Percentiles rank a stretch among this genome's conserved stretches.
Conservation (phyloP, 1,284 basidiomycete species). For the Stygiomarasmius scandens region DNA sequence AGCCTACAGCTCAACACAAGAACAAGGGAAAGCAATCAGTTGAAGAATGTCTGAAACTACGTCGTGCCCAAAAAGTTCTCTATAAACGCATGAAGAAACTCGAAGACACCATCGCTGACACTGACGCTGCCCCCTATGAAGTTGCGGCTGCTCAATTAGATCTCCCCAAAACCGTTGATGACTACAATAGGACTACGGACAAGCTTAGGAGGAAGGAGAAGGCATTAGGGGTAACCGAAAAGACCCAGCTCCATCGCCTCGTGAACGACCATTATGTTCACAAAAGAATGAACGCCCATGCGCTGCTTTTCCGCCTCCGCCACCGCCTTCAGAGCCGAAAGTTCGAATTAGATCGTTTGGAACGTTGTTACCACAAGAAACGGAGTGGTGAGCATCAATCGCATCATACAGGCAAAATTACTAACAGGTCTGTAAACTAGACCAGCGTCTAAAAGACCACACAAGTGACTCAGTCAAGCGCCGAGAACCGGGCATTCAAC, state of each 20-base stretch:
- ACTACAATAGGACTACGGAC: neutral
- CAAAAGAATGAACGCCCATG: neutral
- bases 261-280: neutral
- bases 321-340: neutral
- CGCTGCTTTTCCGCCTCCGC: neutral
- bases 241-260: neutral
- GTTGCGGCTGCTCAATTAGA: neutral
- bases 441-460: conserved; percentile 2
- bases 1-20: neutral
- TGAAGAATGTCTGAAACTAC: neutral
- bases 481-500: conserved; percentile 7
- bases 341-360: neutral
- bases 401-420: no score
- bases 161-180: neutral
- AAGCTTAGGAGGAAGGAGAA: neutral
- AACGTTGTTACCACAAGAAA: neutral
- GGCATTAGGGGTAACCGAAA: neutral
- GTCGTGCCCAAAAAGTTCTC: neutral
- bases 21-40: neutral
- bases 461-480: neutral
- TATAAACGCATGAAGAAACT: neutral
- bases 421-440: neutral
- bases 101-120: neutral
- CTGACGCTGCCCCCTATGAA: neutral
- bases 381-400: neutral